phyloP scores from a whole-genome alignment of 2,329 filamentous ascomycete genomes.

The Reticulascus tulasneorum region DNA sequence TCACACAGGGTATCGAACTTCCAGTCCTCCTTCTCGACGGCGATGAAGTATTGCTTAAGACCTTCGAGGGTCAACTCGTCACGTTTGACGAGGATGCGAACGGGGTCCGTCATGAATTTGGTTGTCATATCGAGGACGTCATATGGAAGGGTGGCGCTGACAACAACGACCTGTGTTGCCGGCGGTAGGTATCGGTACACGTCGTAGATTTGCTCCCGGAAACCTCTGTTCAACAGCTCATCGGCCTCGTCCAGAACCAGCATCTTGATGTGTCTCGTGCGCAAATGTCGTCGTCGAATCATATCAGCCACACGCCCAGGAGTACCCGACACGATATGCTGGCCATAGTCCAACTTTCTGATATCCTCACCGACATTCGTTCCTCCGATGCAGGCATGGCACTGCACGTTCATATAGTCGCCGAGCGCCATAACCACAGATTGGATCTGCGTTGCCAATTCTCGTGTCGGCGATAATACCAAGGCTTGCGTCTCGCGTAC shows the following conservation, averaged over 20 bases:
- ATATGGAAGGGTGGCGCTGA: conserved; percentile 94
- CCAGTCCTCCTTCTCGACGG: conserved; percentile 99
- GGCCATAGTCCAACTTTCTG: conserved; percentile 92
- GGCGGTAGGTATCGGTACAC: conserved; percentile 96
- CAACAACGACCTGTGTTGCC: conserved; percentile 96
- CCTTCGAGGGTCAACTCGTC: conserved; percentile 97
- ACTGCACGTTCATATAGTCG: conserved; percentile 99
- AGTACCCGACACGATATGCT: conserved; percentile 95
- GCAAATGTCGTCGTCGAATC: conserved; percentile 54
- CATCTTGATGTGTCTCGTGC: conserved; percentile 62
- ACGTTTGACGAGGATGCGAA: conserved; percentile 95
- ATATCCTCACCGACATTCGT: conserved; percentile 99
- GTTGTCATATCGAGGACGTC: conserved; percentile 99
- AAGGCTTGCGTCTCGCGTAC: conserved; percentile 92
- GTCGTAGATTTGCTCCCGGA: conserved; percentile 98
- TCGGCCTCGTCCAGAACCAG: conserved; percentile 59
- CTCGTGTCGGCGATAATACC: conserved; percentile 91
- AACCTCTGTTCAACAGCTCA: conserved; percentile 80
- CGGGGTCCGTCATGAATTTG: conserved; percentile 99
- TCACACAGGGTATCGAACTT: conserved; percentile 99
- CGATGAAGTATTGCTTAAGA: conserved; percentile 98
- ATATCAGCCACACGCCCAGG: conserved; percentile 82
- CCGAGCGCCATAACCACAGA: conserved; percentile 99
- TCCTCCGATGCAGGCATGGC: conserved; percentile 96
- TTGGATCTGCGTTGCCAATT: conserved; percentile 97